Evolutionary conservation across 441 rosid species (phyloP), one percentile per base, ranked within the genome.

Genomic region (Monsonia emarginata): DNA sequence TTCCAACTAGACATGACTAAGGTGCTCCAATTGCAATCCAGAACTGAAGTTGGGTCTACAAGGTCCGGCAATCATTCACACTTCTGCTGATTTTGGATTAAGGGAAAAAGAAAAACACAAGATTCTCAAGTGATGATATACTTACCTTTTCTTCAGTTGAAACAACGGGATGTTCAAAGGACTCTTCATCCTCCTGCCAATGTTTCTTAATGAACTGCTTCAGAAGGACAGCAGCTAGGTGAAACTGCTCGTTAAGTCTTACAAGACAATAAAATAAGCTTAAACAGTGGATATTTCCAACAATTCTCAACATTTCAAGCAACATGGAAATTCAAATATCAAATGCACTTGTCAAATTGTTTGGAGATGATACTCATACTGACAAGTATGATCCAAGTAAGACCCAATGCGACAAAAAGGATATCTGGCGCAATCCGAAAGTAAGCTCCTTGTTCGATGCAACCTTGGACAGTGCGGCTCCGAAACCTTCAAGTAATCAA

Each of bases 211-310:
- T 83, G 72, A 86, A 93, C 75, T 89, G 96, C 85, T 90, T 93
- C 69, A 93, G 75, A 76, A 93, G 80, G 10, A 90, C 88, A 22
- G 95, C 96, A 72, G 98, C 98, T 81, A 90, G 79, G 98, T 90
- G 75, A 70, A 66, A 62, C 61, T 10, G 4, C 54, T 64, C 19
- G 95, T 88, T 79, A 93, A 93, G 63, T 78, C 79, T 63, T 50
- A 80, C 83, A 77, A 46, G 3, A 71, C 0, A 54, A n/a, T 5
- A 32, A 54, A 54, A 22, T 2, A 54, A 54, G 59, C 28, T 22
- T 21, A 4, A 24, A 1, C 4, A 24, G 28, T 9, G n/a, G 21
- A 46, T 22, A 11, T 27, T 54, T 54, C 14, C 61, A 28, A 14
- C 11, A 22, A 56, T 32, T 18, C 18, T 32, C 16, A 21, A 10